phyloP scores from a whole-genome alignment of 2,329 filamentous ascomycete species.

The Chrysosporium queenslandicum region DNA sequence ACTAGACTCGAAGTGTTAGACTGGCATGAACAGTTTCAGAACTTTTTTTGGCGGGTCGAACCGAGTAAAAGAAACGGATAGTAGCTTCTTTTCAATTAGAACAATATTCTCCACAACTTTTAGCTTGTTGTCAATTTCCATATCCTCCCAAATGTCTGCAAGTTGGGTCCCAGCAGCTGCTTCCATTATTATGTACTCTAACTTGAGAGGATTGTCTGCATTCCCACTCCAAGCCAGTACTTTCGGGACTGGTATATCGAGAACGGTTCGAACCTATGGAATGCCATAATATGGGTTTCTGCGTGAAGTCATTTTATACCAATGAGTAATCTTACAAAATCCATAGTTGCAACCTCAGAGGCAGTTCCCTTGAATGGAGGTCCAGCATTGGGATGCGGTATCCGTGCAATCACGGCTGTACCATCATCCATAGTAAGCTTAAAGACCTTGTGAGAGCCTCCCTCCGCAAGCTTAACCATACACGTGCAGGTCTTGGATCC shows the following conservation, averaged over 20 bases:
- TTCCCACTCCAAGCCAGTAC: neutral
- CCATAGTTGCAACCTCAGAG: slow-evolving; percentile 16
- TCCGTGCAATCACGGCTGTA: slow-evolving; percentile 18
- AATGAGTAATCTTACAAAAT: slow-evolving; percentile 12
- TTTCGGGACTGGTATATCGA: slow-evolving; percentile 7
- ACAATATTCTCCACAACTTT: slow-evolving; percentile 21
- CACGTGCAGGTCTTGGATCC: slow-evolving; percentile 24
- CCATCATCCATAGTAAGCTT: slow-evolving; percentile 20
- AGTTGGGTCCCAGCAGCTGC: slow-evolving; percentile 25
- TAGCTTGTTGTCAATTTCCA: slow-evolving; percentile 21
- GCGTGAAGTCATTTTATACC: neutral
- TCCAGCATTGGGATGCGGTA: slow-evolving; percentile 14
- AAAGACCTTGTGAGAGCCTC: slow-evolving; percentile 32
- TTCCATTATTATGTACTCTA: slow-evolving; percentile 23
- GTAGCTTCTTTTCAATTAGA: slow-evolving; percentile 14
- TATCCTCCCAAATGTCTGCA: slow-evolving; percentile 23
- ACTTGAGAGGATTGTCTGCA: slow-evolving; percentile 16
- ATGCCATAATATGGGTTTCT: neutral
- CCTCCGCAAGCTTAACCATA: slow-evolving; percentile 32
- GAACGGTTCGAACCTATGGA: slow-evolving; percentile 10
- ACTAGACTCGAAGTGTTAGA: neutral
- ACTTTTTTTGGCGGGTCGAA: too few species aligned
- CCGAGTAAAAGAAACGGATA: slow-evolving; percentile 12
- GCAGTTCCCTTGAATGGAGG: slow-evolving; percentile 11
- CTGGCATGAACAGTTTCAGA: too few species aligned